Evolutionary conservation across 306 rosid genomes (phyloP).

Genomic region (Prinsepia uniflora): DNA sequence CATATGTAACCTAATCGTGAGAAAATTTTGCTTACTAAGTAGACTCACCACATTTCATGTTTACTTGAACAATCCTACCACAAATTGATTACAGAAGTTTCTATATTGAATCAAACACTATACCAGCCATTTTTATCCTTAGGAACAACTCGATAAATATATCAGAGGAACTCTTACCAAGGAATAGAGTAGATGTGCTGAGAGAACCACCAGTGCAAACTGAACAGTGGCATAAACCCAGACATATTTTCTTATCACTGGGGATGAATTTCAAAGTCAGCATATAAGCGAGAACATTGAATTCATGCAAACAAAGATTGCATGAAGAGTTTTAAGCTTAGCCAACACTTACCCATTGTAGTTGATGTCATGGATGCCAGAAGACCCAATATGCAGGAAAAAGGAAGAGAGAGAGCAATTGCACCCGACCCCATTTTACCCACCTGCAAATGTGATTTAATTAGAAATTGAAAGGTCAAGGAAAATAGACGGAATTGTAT

Average conservation of each 20-base stretch:
- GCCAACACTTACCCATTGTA: slow-evolving; percentile 55
- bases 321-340: slow-evolving; percentile 12
- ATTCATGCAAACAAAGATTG: slow-evolving; percentile 13
- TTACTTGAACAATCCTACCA: background rate
- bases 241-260: slow-evolving; percentile 64
- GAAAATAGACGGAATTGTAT: background rate
- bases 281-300: background rate
- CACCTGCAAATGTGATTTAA: slow-evolving; percentile 46
- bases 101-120: no score
- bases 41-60: slow-evolving; percentile 1
- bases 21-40: background rate
- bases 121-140: no score
- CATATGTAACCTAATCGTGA: background rate
- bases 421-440: slow-evolving; percentile 61
- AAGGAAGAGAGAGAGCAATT: slow-evolving; percentile 70
- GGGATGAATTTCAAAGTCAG: slow-evolving; percentile 19
- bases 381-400: slow-evolving; percentile 77
- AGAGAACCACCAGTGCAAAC: slow-evolving; percentile 49
- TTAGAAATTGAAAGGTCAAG: slow-evolving; percentile 20
- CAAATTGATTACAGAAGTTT: background rate
- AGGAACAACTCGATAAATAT: no score
- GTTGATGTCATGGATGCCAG: slow-evolving; percentile 75
- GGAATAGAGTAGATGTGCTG: slow-evolving; percentile 58
- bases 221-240: slow-evolving; percentile 73
- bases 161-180: slow-evolving; percentile 42